These are phyloP conservation scores for Plenodomus biglobosus DNA, from an alignment of 2,329 filamentous ascomycete genomes.

Conservation along the genomic window DNA sequence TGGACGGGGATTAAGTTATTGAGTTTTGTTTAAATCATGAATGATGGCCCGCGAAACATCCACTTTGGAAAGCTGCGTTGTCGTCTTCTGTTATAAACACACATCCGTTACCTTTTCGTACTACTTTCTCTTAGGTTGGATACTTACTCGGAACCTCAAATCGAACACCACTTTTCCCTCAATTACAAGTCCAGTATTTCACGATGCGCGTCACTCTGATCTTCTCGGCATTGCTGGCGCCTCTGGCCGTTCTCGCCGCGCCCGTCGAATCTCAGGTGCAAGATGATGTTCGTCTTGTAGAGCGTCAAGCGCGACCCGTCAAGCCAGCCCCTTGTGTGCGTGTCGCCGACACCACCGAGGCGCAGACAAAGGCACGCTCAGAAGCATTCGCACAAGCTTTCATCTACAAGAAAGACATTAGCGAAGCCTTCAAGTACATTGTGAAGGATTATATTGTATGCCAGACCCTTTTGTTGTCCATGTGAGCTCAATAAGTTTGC, in stretches of 20 bases:
- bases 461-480: neutral
- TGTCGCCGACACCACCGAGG: slow-evolving; percentile 11
- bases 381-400: slow-evolving; percentile 32
- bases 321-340: slow-evolving; percentile 33
- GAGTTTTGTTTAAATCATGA: neutral
- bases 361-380: slow-evolving; percentile 17
- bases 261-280: slow-evolving; percentile 6
- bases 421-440: slow-evolving; percentile 33
- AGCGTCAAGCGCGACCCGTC: slow-evolving; percentile 16
- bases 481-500: neutral
- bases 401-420: slow-evolving; percentile 33
- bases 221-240: slow-evolving; percentile 15
- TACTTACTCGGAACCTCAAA: neutral
- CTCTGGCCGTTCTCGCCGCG: slow-evolving; percentile 16
- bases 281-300: slow-evolving; percentile 3
- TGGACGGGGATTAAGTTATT: neutral
- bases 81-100: neutral
- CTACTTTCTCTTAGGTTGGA: neutral
- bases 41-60: neutral
- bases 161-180: neutral
- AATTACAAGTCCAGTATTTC: neutral
- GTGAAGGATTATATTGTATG: slow-evolving; percentile 30
- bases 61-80: neutral
- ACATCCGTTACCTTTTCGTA: neutral
- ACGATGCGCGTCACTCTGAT: slow-evolving; percentile 26